Percentiles rank a stretch among this genome's conserved stretches.
These are phyloP conservation scores for Candida pseudoviswanathii DNA, from an alignment of 1,139 yeast species.

Conservation along the genomic window DNA sequence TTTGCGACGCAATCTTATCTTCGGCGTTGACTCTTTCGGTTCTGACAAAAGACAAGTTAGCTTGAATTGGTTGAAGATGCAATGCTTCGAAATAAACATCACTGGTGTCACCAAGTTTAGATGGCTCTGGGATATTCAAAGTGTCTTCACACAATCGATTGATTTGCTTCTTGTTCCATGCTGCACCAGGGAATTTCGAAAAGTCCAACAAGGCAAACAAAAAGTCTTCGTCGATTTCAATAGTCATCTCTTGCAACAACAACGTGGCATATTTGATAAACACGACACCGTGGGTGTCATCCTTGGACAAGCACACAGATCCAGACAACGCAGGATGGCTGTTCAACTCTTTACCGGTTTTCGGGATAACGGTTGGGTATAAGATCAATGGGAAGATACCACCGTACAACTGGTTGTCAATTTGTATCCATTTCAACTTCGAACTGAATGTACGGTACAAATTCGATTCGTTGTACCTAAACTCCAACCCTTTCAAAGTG, in stretches of 20 bases:
- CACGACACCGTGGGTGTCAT: conserved; percentile 85
- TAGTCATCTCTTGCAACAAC: conserved; percentile 84
- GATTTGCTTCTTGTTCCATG: conserved; percentile 55
- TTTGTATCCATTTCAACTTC: conserved; percentile 91
- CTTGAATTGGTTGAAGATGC: conserved; percentile 87
- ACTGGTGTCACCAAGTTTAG: conserved; percentile 54
- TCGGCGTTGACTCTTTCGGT: conserved; percentile 76
- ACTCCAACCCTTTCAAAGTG: conserved; percentile 77
- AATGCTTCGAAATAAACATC: conserved; percentile 92
- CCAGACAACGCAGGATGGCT: conserved; percentile 90
- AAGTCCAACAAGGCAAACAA: conserved; percentile 81
- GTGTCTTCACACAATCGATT: conserved; percentile 65
- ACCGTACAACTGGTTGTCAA: conserved; percentile 89
- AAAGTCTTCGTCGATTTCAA: conserved; percentile 94
- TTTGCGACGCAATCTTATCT: conserved; percentile 59
- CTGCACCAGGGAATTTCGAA: conserved; percentile 69
- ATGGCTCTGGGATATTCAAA: conserved; percentile 72
- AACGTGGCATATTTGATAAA: conserved; percentile 91
- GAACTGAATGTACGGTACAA: conserved; percentile 77
- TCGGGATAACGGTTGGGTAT: conserved; percentile 92
- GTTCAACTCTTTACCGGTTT: conserved; percentile 79
- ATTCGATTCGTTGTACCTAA: conserved; percentile 82
- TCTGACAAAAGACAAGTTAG: conserved; percentile 88
- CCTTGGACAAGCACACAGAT: conserved; percentile 80
- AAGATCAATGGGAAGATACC: conserved; percentile 85